These are phyloP conservation scores for Ceratocystis papillata DNA, from an alignment of 2,329 filamentous ascomycete genomes.

Conservation along the genomic window DNA sequence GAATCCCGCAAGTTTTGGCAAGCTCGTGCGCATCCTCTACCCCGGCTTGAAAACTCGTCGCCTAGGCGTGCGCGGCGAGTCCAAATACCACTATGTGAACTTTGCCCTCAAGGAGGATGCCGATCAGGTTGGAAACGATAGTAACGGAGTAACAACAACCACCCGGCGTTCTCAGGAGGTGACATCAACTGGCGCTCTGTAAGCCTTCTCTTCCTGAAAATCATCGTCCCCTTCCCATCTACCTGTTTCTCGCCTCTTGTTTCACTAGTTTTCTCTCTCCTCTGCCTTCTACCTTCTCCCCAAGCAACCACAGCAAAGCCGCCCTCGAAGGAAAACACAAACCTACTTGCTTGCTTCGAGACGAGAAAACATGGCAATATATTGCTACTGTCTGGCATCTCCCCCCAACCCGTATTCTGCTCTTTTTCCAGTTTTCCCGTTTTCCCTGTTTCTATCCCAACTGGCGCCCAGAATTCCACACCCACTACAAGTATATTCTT, in stretches of 20 bases:
- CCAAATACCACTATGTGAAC: constrained; percentile 90
- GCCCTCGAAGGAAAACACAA: neutral
- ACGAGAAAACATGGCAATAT: too few species aligned
- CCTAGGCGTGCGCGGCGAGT: constrained; percentile 87
- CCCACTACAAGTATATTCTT: too few species aligned
- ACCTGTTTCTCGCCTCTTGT: neutral
- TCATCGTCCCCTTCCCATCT: neutral
- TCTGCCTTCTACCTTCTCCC: neutral
- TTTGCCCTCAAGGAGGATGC: constrained; percentile 49
- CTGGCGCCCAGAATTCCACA: neutral
- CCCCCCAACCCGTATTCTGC: neutral
- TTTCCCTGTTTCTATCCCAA: neutral
- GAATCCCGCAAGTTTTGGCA: constrained; percentile 95
- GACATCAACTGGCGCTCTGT: neutral
- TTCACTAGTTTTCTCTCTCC: neutral
- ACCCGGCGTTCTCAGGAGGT: neutral
- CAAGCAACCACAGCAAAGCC: neutral
- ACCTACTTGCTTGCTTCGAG: neutral
- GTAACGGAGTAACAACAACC: neutral
- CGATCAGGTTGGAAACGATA: constrained; percentile 20
- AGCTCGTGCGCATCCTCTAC: constrained; percentile 91
- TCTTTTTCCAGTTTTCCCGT: neutral
- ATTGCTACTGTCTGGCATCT: too few species aligned
- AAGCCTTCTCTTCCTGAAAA: neutral
- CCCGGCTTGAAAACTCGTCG: constrained; percentile 87